phyloP scores from a whole-genome alignment of 129 eudicot species.

The Flaveria robusta region DNA sequence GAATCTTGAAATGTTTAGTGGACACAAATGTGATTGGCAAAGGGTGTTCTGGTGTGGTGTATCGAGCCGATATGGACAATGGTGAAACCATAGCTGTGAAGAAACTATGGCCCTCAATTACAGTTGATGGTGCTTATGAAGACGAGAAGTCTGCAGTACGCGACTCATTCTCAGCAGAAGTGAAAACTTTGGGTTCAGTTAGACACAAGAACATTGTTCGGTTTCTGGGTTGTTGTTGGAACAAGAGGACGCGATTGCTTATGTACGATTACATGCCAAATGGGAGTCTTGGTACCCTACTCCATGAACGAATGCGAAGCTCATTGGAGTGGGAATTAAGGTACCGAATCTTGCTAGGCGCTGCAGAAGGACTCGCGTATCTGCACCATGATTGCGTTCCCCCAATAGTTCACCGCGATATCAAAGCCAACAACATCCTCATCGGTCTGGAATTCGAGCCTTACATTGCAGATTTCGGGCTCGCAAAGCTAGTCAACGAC shows the following conservation, averaged over 20 bases:
- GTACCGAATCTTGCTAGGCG: slow-evolving; percentile 67
- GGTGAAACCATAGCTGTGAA: slow-evolving; percentile 87
- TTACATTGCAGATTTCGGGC: slow-evolving; percentile 91
- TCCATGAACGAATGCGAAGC: slow-evolving; percentile 68
- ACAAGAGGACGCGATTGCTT: slow-evolving; percentile 61
- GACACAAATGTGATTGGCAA: slow-evolving; percentile 81
- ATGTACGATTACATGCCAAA: slow-evolving; percentile 97
- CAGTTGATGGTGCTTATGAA: slow-evolving; percentile 32
- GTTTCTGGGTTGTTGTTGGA: slow-evolving; percentile 92
- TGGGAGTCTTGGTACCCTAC: slow-evolving; percentile 82
- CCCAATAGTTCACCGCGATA: slow-evolving; percentile 88
- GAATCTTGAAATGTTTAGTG: slow-evolving; percentile 66
- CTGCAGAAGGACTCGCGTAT: slow-evolving; percentile 84
- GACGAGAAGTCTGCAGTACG: slow-evolving; percentile 54
- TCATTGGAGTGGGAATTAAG: slow-evolving; percentile 83
- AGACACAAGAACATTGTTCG: slow-evolving; percentile 87
- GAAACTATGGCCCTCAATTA: slow-evolving; percentile 79
- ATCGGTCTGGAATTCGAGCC: slow-evolving; percentile 88
- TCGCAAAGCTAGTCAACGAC: slow-evolving; percentile 89
- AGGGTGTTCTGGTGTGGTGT: slow-evolving; percentile 89
- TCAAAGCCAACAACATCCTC: slow-evolving; percentile 89
- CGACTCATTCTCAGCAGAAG: slow-evolving; percentile 85
- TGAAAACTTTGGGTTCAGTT: slow-evolving; percentile 78
- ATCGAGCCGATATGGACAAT: slow-evolving; percentile 65
- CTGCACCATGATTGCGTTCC: slow-evolving; percentile 90